Conservation (phyloP, 139 green algal species). For the Micromonas commoda region DNA sequence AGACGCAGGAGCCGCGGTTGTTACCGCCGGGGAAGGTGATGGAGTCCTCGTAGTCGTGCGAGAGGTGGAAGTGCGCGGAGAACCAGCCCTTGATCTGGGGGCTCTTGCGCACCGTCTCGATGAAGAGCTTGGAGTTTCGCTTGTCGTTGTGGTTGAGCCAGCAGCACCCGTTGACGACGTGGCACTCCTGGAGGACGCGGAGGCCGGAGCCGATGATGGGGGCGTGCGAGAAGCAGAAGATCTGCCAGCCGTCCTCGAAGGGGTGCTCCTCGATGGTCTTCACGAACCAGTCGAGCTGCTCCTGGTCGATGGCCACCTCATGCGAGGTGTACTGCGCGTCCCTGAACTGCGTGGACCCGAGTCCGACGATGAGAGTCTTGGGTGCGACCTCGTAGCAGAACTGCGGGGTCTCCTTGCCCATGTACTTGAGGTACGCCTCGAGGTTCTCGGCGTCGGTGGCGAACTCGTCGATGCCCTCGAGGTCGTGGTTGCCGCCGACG, state of each 20-base stretch:
- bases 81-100: conserved; percentile 46
- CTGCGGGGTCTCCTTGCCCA: conserved; percentile 36
- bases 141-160: conserved; percentile 44
- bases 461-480: conserved; percentile 42
- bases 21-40: conserved; percentile 31
- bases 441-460: conserved; percentile 39
- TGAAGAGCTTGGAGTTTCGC: conserved; percentile 24
- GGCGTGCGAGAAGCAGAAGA: conserved; percentile 43
- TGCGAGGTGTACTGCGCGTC: conserved; percentile 33
- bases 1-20: conserved; percentile 29
- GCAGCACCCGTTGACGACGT: conserved; percentile 42
- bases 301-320: conserved; percentile 38
- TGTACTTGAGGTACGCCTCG: conserved; percentile 26
- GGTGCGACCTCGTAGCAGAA: conserved; percentile 23
- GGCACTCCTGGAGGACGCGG: conserved; percentile 42
- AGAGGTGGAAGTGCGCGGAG: conserved; percentile 43
- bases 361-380: conserved; percentile 29
- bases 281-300: conserved; percentile 42
- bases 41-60: conserved; percentile 42
- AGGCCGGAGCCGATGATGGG: conserved; percentile 40
- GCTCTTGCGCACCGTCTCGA: conserved; percentile 33
- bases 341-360: conserved; percentile 38
- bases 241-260: conserved; percentile 13
- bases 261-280: conserved; percentile 26
- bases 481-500: conserved; percentile 42